Evolutionary conservation across 1,284 basidiomycete species (phyloP).

Genomic region (Fomitopsis betulina): DNA sequence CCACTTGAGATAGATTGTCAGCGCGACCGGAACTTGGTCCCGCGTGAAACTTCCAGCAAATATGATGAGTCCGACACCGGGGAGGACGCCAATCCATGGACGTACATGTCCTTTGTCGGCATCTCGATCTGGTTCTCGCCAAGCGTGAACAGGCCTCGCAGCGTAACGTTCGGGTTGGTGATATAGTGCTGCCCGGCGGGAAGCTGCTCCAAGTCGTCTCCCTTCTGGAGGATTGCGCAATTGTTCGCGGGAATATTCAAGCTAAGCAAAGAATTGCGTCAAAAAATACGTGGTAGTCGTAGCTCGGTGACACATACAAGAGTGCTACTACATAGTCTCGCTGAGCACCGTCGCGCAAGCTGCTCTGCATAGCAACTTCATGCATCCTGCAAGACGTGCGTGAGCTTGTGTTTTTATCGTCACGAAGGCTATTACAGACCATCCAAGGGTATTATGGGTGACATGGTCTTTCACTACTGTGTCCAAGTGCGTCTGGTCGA

Average conservation of each 20-base stretch:
- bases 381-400: constrained; percentile 39
- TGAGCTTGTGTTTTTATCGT: not conserved
- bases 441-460: constrained; percentile 57
- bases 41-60: constrained; percentile 61
- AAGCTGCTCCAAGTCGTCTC: constrained; percentile 73
- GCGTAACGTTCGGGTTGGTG: constrained; percentile 74
- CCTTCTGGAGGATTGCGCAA: constrained; percentile 75
- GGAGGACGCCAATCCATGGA: constrained; percentile 4
- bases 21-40: constrained; percentile 78
- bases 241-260: constrained; percentile 80
- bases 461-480: constrained; percentile 55
- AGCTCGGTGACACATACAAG: constrained; percentile 47
- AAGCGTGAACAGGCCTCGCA: constrained; percentile 71
- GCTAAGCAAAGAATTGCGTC: constrained; percentile 29
- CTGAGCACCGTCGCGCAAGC: constrained; percentile 35
- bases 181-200: constrained; percentile 78
- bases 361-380: constrained; percentile 71
- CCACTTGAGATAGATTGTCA: constrained; percentile 81
- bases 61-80: not conserved
- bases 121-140: constrained; percentile 81
- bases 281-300: not conserved
- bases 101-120: constrained; percentile 80
- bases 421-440: constrained; percentile 26
- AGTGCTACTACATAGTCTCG: constrained; percentile 71
- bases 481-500: constrained; percentile 75